phyloP scores from a whole-genome alignment of 345 rosid genomes.

The Capsella bursapastoris region DNA sequence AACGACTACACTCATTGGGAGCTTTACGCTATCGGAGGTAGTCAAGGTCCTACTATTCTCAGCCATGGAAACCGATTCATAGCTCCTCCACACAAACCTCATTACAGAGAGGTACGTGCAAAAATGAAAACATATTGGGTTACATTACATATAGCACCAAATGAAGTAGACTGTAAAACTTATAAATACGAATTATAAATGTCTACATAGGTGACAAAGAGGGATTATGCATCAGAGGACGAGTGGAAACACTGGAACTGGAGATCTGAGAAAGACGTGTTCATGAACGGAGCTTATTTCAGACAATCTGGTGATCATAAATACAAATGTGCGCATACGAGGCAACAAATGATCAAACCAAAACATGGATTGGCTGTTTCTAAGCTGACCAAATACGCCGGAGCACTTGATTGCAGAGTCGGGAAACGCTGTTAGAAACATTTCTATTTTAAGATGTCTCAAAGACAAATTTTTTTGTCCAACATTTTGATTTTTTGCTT shows the following conservation, averaged over 20 bases:
- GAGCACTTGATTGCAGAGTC: slow-evolving; percentile 48
- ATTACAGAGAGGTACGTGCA: slow-evolving; percentile 52
- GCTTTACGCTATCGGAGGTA: slow-evolving; percentile 82
- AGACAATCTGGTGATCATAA: slow-evolving; percentile 54
- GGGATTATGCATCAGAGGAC: slow-evolving; percentile 50
- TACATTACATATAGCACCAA: no score
- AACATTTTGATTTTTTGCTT: slow-evolving; percentile 31
- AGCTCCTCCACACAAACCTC: slow-evolving; percentile 53
- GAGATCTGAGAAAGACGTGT: slow-evolving; percentile 67
- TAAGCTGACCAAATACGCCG: slow-evolving; percentile 48
- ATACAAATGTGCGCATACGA: slow-evolving; percentile 9
- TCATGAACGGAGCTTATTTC: slow-evolving; percentile 69
- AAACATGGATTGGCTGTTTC: slow-evolving; percentile 44
- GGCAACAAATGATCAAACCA: slow-evolving; percentile 46
- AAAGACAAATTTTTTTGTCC: background rate
- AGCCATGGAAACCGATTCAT: slow-evolving; percentile 81
- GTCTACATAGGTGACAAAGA: slow-evolving; percentile 57
- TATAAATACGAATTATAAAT: background rate
- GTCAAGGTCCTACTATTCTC: slow-evolving; percentile 64
- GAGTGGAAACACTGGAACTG: slow-evolving; percentile 75
- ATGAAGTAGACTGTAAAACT: background rate
- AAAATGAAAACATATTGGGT: no score
- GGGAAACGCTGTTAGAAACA: slow-evolving; percentile 41
- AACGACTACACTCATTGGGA: slow-evolving; percentile 82
- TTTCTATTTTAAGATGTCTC: slow-evolving; percentile 3